Base-by-base conservation (phyloP, 495 filamentous ascomycete genomes). In the Penicillium antarcticum region DNA sequence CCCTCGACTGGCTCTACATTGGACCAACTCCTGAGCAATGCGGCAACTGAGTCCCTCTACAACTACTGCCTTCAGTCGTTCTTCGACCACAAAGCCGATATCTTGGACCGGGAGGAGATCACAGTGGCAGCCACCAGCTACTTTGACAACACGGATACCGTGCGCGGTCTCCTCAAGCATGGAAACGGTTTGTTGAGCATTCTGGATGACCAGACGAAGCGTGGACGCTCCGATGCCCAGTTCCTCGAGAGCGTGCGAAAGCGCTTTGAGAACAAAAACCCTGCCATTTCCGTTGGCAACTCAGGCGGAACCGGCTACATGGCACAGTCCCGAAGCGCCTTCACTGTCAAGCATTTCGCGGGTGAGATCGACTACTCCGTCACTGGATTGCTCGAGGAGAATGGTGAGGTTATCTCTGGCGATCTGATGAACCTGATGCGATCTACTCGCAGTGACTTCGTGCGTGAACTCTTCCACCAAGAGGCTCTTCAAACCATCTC, bases 361-460 rank as follows among this genome's bases (percentile, higher is more conserved):
- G 94, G 92, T 21, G 92, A 97, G 66, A 87, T 97, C n/a, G 94
- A 98, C 48, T 98, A 98, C 60, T 83, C 89, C 24, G 80, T 89
- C 52, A 81, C 82, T 53, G 90, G 89, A 13, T 72, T 98, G 26
- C 73, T 96, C 8, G 94, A 98, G 67, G 91, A 95, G 68, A 97
- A 97, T 52, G 91, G 91, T 43, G 94, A 98, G 65, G 83, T 96
- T 41, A 91, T 98, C 55, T 95, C 92, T 14, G 92, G 90, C 19
- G 94, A 98, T 65, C 71, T 98, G 52, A 90, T 98, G 87, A 97
- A 96, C 68, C 75, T 98, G 51, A 88, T 98, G 75, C 87, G 85
- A 57, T 82, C 85, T 12, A 92, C 88, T 48, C 89, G 85, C 60
- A 96, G 87, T 67, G 80, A 88, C 49, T 97, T 98, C 58, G 84